A percentile compares a stretch with the other conserved stretches of the same genome.
Evolutionary conservation across 352 stramenopile species (phyloP).

Genomic region (Thalassiosira mediterranea): DNA sequence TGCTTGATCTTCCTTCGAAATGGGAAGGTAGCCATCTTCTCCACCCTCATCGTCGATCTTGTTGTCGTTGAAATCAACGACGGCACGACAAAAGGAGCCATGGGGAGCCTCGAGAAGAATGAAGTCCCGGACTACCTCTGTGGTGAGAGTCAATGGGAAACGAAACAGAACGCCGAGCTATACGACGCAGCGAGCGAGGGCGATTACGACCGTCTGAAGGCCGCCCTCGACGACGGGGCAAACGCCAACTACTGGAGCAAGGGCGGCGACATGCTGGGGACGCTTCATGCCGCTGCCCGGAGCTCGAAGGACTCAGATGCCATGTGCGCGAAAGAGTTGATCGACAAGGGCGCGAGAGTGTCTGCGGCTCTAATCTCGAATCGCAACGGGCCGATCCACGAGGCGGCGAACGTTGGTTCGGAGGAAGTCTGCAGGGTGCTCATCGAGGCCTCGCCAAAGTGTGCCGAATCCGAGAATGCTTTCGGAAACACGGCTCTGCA

Average conservation of each 20-base stretch:
- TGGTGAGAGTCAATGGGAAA: conserved; percentile 31
- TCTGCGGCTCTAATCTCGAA: conserved; percentile 16
- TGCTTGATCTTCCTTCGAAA: too few species aligned
- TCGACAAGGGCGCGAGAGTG: conserved; percentile 21
- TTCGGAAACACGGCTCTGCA: too few species aligned
- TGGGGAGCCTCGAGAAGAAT: too few species aligned
- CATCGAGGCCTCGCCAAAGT: too few species aligned
- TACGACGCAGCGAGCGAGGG: conserved; percentile 26
- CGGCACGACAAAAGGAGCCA: too few species aligned
- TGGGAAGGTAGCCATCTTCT: too few species aligned
- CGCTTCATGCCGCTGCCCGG: conserved; percentile 24
- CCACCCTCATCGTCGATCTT: too few species aligned
- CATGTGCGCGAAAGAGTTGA: conserved; percentile 30
- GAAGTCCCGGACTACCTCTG: conserved; percentile 23
- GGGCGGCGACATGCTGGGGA: not conserved
- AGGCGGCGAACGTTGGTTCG: too few species aligned
- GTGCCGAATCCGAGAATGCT: too few species aligned
- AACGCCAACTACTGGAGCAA: conserved; percentile 30
- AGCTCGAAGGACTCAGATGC: conserved; percentile 8
- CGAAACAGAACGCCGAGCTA: conserved; percentile 17
- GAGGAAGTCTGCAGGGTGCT: too few species aligned
- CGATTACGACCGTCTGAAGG: conserved; percentile 9
- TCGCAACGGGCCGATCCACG: too few species aligned
- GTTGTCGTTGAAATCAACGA: too few species aligned
- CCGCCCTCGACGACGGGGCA: conserved; percentile 18